These are phyloP conservation scores for Mortierella sp. DNA, from an alignment of 371 early-diverging fungal genomes.

Conservation along the genomic window DNA sequence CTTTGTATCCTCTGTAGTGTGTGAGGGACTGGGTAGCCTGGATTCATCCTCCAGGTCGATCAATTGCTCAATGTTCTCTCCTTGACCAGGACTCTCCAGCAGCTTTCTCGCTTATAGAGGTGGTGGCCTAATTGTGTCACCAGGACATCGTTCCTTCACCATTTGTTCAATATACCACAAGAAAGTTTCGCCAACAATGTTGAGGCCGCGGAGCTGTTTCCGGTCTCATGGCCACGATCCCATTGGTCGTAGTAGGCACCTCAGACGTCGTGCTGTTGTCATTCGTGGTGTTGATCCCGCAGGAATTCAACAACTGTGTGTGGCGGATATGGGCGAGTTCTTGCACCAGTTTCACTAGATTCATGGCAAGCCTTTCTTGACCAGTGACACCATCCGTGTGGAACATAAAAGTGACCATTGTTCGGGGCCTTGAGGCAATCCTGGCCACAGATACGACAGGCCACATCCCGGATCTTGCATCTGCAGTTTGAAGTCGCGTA, in stretches of 20 bases:
- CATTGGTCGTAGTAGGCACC: too few species aligned
- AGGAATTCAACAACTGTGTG: neutral
- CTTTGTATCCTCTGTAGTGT: constrained; percentile 9
- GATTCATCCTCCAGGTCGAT: constrained; percentile 33
- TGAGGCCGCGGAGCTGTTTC: too few species aligned
- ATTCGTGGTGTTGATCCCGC: neutral
- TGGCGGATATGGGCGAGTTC: constrained; percentile 18
- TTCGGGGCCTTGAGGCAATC: constrained; percentile 93
- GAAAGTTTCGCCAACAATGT: too few species aligned
- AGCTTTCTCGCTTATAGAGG: neutral
- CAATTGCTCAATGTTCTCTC: constrained; percentile 20
- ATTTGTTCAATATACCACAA: constrained; percentile 21
- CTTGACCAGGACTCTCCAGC: neutral
- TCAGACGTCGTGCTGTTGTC: too few species aligned
- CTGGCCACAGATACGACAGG: constrained; percentile 91
- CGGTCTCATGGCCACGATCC: too few species aligned
- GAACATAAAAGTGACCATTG: constrained; percentile 99
- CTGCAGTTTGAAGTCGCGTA: constrained; percentile 91
- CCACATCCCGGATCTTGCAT: constrained; percentile 94
- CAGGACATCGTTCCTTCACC: constrained; percentile 4
- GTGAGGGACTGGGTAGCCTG: constrained; percentile 1
- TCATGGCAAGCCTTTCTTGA: constrained; percentile 41
- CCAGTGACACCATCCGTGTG: constrained; percentile 80
- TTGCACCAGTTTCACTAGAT: constrained; percentile 37
- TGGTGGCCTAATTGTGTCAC: neutral